Evolutionary conservation across 148 eudicot species (phyloP).

Genomic region (Chenopodium suecicum): DNA sequence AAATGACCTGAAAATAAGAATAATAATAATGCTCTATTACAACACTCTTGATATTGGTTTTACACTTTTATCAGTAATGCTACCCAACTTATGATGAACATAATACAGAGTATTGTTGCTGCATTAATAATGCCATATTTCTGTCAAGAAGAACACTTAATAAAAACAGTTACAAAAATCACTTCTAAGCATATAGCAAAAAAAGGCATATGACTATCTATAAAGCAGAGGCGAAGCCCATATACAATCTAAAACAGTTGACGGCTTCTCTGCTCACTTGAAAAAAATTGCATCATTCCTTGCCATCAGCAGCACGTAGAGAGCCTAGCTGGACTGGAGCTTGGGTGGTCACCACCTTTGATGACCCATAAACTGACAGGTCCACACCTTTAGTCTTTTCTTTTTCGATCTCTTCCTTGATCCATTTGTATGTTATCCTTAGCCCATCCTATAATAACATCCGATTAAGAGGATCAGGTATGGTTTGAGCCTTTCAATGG

Average conservation of each 20-base stretch:
- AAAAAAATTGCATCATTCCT: constrained; percentile 45
- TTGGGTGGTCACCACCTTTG: constrained; percentile 92
- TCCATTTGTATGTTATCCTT: constrained; percentile 93
- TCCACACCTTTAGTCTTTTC: constrained; percentile 72
- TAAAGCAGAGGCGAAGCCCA: constrained; percentile 10
- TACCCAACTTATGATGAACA: not conserved
- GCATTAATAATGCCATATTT: constrained; percentile 11
- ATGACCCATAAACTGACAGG: constrained; percentile 70
- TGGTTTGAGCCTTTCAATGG: not conserved
- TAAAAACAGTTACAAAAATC: not conserved
- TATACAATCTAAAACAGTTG: constrained; percentile 4
- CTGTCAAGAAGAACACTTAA: not conserved
- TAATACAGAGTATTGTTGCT: not conserved
- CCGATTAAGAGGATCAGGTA: not conserved
- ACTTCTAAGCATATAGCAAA: not conserved
- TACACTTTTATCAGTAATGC: not conserved
- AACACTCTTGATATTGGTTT: not conserved
- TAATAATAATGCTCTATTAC: not conserved
- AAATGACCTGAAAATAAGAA: not conserved
- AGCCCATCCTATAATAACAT: constrained; percentile 65
- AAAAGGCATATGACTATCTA: constrained; percentile 10
- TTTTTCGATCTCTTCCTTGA: constrained; percentile 90
- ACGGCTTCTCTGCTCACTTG: not conserved
- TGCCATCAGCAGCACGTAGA: constrained; percentile 94
- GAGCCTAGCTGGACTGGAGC: constrained; percentile 95